Evolutionary conservation across 768 basidiomycete genomes (phyloP).

Genomic region (Pisolithus tinctorius): DNA sequence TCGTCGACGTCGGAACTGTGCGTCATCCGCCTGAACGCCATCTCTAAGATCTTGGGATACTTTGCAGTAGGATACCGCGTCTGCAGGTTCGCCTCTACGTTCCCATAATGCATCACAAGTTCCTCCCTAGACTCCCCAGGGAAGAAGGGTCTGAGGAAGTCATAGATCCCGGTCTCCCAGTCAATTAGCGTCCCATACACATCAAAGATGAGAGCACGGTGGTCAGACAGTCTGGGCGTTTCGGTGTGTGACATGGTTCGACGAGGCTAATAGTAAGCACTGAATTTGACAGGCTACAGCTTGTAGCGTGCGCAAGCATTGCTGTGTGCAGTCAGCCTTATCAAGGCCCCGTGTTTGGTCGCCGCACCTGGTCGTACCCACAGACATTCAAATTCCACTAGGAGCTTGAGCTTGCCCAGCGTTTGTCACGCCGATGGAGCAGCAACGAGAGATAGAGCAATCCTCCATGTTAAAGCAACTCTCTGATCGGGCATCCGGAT

Average conservation of each 20-base stretch:
- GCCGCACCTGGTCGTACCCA: too few relatives aligned
- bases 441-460: too few relatives aligned
- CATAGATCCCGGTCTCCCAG: constrained; percentile 67
- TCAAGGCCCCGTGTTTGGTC: too few relatives aligned
- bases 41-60: constrained; percentile 55
- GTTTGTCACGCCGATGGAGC: too few relatives aligned
- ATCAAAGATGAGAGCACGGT: constrained; percentile 56
- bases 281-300: too few relatives aligned
- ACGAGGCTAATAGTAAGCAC: too few relatives aligned
- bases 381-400: too few relatives aligned
- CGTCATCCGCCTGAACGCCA: constrained; percentile 27
- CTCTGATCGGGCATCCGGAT: too few relatives aligned
- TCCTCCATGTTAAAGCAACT: too few relatives aligned
- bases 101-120: constrained; percentile 43
- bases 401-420: too few relatives aligned
- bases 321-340: constrained; percentile 16
- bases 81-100: constrained; percentile 53
- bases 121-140: constrained; percentile 25
- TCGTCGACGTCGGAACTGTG: constrained; percentile 32
- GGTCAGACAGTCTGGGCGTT: constrained; percentile 10
- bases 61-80: constrained; percentile 49
- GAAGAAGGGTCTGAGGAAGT: constrained; percentile 32
- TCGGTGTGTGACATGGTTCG: background rate
- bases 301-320: too few relatives aligned
- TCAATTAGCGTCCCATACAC: constrained; percentile 74